Evolutionary conservation across 805 yeast genomes (phyloP), one percentile per base, ranked within the genome.

Genomic region (Priceomyces medius): DNA sequence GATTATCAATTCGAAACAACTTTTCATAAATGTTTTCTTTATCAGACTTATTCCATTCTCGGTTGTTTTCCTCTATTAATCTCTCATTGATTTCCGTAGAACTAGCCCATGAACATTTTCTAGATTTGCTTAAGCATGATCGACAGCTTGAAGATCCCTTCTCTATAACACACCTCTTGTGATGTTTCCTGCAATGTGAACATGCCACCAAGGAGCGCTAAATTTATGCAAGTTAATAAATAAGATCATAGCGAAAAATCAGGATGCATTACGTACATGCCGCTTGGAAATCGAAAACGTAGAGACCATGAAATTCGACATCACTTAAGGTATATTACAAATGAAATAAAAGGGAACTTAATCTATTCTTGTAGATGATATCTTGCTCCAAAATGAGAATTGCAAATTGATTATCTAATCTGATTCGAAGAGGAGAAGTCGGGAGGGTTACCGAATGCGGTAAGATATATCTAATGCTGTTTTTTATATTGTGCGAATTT

Each of bases 21-120:
- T 48, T 44, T 14, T 59, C 61, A 31, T 55, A 59, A 1, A 59
- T 42, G 32, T 41, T 43, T 37, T 60, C 65, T 35, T 55, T 45
- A 6, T 44, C 31, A 19, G 16, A 4, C 8, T 38, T 42, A 48
- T 51, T 3, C 49, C 27, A n/a, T 46, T 32, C 14, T 42, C 37
- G 9, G 28, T 14, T 18, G 12, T 29, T 19, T 23, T 59, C 48
- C 10, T 40, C 47, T 10, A 27, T 34, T 26, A 21, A 33, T 12
- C n/a, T 28, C 12, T 28, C 17, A 7, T 28, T 6, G 7, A n/a
- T 7, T 12, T 28, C 31, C n/a, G 17, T 6, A 12, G 17, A 7
- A 6, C 12, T 28, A 14, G 31, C 14, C 38, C 37, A 48, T 40
- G 9, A 44, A 35, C 17, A 44, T 16, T 28, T 5, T 9, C 16